phyloP scores from a whole-genome alignment of 2,329 filamentous ascomycete genomes.

The Colletotrichum aenigma region DNA sequence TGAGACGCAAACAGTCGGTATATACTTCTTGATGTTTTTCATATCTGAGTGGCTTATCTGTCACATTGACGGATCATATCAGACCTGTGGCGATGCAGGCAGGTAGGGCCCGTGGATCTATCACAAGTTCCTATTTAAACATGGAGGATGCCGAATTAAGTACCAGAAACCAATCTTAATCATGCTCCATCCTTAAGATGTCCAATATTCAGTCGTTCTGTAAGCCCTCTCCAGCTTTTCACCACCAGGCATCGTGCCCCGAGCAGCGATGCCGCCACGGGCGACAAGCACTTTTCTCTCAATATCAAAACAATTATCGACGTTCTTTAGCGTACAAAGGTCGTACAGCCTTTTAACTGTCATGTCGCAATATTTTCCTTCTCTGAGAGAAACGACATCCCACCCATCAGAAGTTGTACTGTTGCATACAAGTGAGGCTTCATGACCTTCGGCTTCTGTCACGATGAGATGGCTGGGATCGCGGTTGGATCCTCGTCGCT shows the following conservation, averaged over 20 bases:
- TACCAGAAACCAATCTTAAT: neutral
- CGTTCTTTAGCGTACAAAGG: conserved; percentile 23
- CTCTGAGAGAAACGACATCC: conserved; percentile 32
- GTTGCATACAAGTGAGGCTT: conserved; percentile 33
- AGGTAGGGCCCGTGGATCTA: neutral
- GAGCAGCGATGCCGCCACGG: neutral
- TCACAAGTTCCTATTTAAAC: neutral
- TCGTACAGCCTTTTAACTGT: conserved; percentile 26
- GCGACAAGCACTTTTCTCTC: neutral
- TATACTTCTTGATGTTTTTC: neutral
- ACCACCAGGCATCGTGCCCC: neutral
- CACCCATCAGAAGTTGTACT: conserved; percentile 30
- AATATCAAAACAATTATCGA: neutral
- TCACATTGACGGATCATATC: neutral
- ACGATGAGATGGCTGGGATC: conserved; percentile 22
- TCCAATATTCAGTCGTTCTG: neutral
- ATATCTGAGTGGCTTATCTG: neutral
- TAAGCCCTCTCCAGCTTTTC: neutral
- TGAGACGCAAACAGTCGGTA: fast-evolving
- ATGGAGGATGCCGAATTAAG: neutral
- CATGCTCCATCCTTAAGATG: neutral
- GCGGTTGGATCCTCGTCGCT: neutral
- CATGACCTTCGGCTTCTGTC: conserved; percentile 26
- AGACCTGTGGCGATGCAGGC: neutral
- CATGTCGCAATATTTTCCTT: conserved; percentile 37